Base-by-base conservation (phyloP, 371 early-diverging fungal species). In the Mortierella sp. region DNA sequence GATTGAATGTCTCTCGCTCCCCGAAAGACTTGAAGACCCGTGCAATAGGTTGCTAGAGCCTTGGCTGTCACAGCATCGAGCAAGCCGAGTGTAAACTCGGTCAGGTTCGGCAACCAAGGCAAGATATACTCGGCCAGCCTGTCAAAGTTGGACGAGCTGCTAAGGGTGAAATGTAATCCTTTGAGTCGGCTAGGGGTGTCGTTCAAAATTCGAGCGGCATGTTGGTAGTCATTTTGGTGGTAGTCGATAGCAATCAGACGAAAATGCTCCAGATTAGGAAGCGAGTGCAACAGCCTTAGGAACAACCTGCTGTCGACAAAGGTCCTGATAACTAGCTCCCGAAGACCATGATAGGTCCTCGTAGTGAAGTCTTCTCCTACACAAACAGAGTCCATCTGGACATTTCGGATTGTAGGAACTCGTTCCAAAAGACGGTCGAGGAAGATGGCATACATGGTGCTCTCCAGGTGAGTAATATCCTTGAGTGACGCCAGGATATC, bases 151-250 rank as follows among this genome's bases (percentile, higher is more conserved):
- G 31, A 59, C 61, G 31, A 31, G 5, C 2, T 2, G 61, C 61
- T 31, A 59, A 59, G 31, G 61, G 28, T 59, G 31, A 59, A 59
- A 8, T 59, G 61, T 31, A 59, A 59, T 59, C 61, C 61, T 59
- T 59, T 59, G 34, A 59, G 61, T 16, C 61, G 61, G 31, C 61
- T 31, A 28, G 61, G 61, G 3, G 61, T 59, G 16, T 34, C 28
- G 31, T 31, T 19, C 31, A 59, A 31, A 59, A 28, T 16, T 6
- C 5, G 31, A 1, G 61, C 61, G 16, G 19, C 61, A 59, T 59
- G 16, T 2, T 1, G 28, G 34, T 31, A 19, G 5, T 19, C 19
- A 28, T 59, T 31, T 0, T 26, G 31, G 4, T 31, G 31, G 31
- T 31, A 31, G 61, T 59, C 31, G 61, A 59, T 16, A 6, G 61